Base-by-base conservation (phyloP, 192 early-diverging fungal genomes). In the Backusella luteola region DNA sequence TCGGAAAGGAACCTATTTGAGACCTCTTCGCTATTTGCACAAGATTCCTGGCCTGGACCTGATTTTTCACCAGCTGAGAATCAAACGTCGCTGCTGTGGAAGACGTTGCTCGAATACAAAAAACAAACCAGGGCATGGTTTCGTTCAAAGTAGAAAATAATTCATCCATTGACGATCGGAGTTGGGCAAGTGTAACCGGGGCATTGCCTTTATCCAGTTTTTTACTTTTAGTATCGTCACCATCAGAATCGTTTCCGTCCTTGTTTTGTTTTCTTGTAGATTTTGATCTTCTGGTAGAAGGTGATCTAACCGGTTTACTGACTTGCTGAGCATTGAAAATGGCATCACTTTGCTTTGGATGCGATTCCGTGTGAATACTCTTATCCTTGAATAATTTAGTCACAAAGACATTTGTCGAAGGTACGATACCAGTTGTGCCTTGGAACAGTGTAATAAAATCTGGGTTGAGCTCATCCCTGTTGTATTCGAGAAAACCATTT, bases 381-480 rank as follows among this genome's bases (percentile, higher is more conserved):
- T 88, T 85, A 56, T 94, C 92, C 15, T 88, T 89, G 75, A 97
- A 94, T 59, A 97, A 75, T 35, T 89, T 88, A 14, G 87, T 85
- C 41, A 95, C 83, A 76, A 97, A 96, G 1, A 87, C 80, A 74
- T 94, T 94, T 52, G 79, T 81, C 6, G 93, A 90, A 12, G 88
- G 80, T 1, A 88, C 79, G 2, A 83, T 85, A 34, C 84, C 86
- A 39, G 84, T 9, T 11, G 80, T 67, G 4, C 92, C 92, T 36
- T 94, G 90, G 88, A 97, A 95, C 66, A 97, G 81, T 7, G 90
- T 86, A 66, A 96, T 91, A 84, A 96, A 94, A 79, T 97, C 94
- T 5, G 92, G 87, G 77, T 91, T 92, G 14, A 97, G 80, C 49
- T 87, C 88, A 75, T 96, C 94, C 11, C 85, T 84, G 77, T 98